Evolutionary conservation across 75 land plant species (phyloP), one percentile per base, ranked within the genome.

Genomic region (Selaginella moellendorffii): DNA sequence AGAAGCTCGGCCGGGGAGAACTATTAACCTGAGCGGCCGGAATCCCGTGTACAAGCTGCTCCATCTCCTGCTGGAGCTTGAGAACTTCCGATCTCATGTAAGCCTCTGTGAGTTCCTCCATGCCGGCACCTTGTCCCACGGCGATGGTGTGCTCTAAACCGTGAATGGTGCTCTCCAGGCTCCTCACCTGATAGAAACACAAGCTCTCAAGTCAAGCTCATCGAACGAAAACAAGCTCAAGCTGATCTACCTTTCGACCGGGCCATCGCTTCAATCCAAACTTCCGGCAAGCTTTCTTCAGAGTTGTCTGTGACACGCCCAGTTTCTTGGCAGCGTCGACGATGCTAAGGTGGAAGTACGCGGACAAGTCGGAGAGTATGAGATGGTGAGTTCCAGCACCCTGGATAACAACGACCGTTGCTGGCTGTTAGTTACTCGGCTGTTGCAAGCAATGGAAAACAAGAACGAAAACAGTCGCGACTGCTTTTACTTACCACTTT

Each of bases 51-150:
- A 73, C 75, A 52, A 73, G 75, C 18, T 73, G 75, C 36, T 73
- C 75, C 75, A 73, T 73, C 62, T 73, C 75, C 63, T 73, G 75
- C 65, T 73, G 75, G 61, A 73, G 42, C 54, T 73, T 73, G 0
- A 31, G 27, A 1, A 73, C 70, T 54, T 68, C 75, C n/a, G 70
- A 67, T 18, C 75, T 69, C 65, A 73, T 73, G 70, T 73, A 67
- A n/a, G 75, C 75, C 27, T 68, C 75, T 19, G 54, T 73, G 30
- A 73, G 54, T 12, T 68, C 75, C 62, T 73, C 75, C 70, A 73
- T 62, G 2, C 75, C 75, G 31, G 75, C 75, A 53, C 75, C 71
- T 27, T 73, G 75, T 26, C 75, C 75, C 0, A 73, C 71, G n/a
- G 74, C 74, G 27, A 73, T 73, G 0, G 75, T 73, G 23, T 73